These are phyloP conservation scores for Alternaria sp. DNA, from an alignment of 2,329 filamentous ascomycete species.

Conservation along the genomic window DNA sequence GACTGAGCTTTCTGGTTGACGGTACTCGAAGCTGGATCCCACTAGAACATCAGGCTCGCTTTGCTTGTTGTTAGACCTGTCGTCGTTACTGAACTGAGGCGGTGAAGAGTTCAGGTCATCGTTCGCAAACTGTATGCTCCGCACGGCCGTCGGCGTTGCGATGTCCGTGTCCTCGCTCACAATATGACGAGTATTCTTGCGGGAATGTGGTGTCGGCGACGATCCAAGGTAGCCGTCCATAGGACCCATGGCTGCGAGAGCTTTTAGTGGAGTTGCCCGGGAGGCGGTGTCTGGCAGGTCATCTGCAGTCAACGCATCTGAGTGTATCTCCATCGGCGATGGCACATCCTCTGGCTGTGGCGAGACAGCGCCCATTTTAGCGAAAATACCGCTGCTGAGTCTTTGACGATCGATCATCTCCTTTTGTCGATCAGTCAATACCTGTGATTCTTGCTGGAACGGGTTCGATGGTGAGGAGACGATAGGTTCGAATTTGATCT, in stretches of 20 bases:
- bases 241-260: constrained; percentile 35
- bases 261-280: constrained; percentile 35
- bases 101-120: constrained; percentile 47
- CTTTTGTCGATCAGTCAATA: constrained; percentile 78
- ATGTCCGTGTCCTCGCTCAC: constrained; percentile 35
- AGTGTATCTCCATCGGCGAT: constrained; percentile 38
- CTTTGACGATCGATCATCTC: constrained; percentile 78
- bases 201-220: constrained; percentile 45
- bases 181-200: constrained; percentile 33
- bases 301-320: constrained; percentile 34
- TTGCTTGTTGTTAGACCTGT: not conserved
- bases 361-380: constrained; percentile 58
- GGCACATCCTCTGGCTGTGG: constrained; percentile 17
- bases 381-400: constrained; percentile 69
- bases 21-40: constrained; percentile 29
- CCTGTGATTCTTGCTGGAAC: constrained; percentile 67
- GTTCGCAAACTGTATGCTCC: constrained; percentile 27
- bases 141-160: constrained; percentile 37
- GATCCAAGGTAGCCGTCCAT: constrained; percentile 46
- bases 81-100: constrained; percentile 33
- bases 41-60: constrained; percentile 9
- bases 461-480: constrained; percentile 62
- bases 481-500: constrained; percentile 77
- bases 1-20: constrained; percentile 19
- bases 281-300: constrained; percentile 28